Base-by-base conservation (phyloP, 192 early-diverging fungal genomes). In the Coemansia sp. region DNA sequence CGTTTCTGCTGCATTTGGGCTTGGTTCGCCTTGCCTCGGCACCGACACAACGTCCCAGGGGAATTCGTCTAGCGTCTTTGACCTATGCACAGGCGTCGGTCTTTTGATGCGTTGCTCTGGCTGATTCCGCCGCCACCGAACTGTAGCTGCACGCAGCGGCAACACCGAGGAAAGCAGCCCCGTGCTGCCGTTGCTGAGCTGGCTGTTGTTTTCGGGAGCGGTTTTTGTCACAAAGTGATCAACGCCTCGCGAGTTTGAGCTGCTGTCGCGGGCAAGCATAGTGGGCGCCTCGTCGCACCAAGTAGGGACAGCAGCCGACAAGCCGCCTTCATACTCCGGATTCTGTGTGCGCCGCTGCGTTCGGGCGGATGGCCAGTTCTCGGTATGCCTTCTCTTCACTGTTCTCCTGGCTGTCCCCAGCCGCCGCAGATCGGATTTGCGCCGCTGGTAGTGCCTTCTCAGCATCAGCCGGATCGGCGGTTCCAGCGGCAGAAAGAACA, bases 391-490 rank as follows among this genome's bases (percentile, higher is more conserved):
- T 69, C 63, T 5, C 34, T 59, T 37, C 45, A 59, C n/a, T 36
- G 57, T 36, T 8, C 7, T 59, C n/a, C 61, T 51, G 18, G 65
- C 37, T 1, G 78, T 80, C 43, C 73, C 63, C 36, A 74, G 64
- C 33, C 73, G 68, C 8, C 64, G 65, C 39, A 79, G 28, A 48
- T 68, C 72, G 0, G 65, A 68, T 48, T 67, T 74, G 35, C 67
- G 62, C 8, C 70, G 78, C 60, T 66, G 35, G 65, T 80, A 80
- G 70, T 72, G 68, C 14, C 52, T 68, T 20, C 70, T 66, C 38
- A 80, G 70, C 78, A 80, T 80, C 18, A 75, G 67, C 20, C 78
- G 57, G 48, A 82, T 82, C 5, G 79, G 79, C 48, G 79, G 79
- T 57, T 82, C 79, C 15, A 82, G 64, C 7, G 79, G 79, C 56